These are phyloP conservation scores for Paraglomus brasilianum DNA, from an alignment of 192 early-diverging fungal genomes.

Conservation along the genomic window DNA sequence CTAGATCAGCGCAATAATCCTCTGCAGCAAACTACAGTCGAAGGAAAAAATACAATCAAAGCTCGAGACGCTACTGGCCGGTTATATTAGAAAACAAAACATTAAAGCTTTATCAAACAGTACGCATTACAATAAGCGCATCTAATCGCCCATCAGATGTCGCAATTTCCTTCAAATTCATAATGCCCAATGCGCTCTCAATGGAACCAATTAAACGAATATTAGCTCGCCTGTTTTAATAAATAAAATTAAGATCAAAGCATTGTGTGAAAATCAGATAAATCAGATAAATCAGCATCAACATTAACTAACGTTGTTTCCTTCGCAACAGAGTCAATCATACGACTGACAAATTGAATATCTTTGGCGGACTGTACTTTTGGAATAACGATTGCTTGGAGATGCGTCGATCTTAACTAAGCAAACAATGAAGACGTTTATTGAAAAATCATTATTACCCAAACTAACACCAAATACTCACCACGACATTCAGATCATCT, in stretches of 20 bases:
- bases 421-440: background rate
- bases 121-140: constrained; percentile 62
- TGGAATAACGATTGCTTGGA: constrained; percentile 82
- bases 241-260: background rate
- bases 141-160: constrained; percentile 72
- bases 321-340: constrained; percentile 71
- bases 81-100: constrained; percentile 2
- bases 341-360: constrained; percentile 68
- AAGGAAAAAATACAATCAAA: constrained; percentile 12
- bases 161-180: constrained; percentile 87
- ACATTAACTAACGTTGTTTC: constrained; percentile 51
- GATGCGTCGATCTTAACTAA: constrained; percentile 60
- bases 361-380: constrained; percentile 83
- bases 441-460: constrained; percentile 1
- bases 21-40: constrained; percentile 78
- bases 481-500: constrained; percentile 78
- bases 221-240: constrained; percentile 48
- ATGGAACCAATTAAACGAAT: constrained; percentile 86
- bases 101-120: background rate
- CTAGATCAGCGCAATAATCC: constrained; percentile 91
- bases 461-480: constrained; percentile 37
- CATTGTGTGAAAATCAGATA: background rate
- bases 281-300: background rate
- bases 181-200: constrained; percentile 82
- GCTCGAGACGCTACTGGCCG: constrained; percentile 1